Evolutionary conservation across 306 rosid genomes (phyloP), one percentile per base, ranked within the genome.

Genomic region (Cucurbita moschata): DNA sequence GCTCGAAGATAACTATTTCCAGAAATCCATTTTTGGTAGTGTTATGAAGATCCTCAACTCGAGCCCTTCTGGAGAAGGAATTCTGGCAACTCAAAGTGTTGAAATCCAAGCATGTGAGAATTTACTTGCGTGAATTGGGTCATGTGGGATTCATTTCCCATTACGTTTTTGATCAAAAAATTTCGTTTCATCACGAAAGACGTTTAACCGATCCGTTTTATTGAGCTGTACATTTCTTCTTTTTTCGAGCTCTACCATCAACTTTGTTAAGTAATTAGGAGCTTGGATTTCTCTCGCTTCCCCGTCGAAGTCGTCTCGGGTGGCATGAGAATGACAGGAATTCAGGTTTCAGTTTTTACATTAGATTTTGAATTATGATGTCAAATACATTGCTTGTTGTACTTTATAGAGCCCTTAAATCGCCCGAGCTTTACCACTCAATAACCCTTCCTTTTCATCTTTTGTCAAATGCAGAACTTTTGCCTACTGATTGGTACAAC

Each of bases 91-190:
- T 7, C 83, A 77, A 44, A 78, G 43, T 35, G 63, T 64, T 51
- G 83, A 79, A 30, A 63, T 82, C 66, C 76, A 74, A 71, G 83
- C 79, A 13, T 82, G 86, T 79, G 80, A 73, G 69, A 62, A 69
- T 67, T 72, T 82, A 62, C 75, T 82, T 61, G 38, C 78, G 23
- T 61, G 59, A 26, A 53, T 54, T 18, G 9, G 16, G 50, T 52
- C 37, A 52, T 40, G 18, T 74, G 77, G 77, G 78, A 75, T 51
- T 51, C 15, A n/a, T 40, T n/a, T 35, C 71, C 78, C 54, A 19
- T 73, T 58, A 59, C 57, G 63, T 61, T 75, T 75, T 62, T 62
- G 73, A 61, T 75, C 10, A 54, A 62, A 58, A 18, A 55, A 3
- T 75, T 70, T 74, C 77, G 16, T 66, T 75, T 43, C 13, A 4